Conservation (phyloP, 768 basidiomycete genomes). For the Termitomyces sp. region DNA sequence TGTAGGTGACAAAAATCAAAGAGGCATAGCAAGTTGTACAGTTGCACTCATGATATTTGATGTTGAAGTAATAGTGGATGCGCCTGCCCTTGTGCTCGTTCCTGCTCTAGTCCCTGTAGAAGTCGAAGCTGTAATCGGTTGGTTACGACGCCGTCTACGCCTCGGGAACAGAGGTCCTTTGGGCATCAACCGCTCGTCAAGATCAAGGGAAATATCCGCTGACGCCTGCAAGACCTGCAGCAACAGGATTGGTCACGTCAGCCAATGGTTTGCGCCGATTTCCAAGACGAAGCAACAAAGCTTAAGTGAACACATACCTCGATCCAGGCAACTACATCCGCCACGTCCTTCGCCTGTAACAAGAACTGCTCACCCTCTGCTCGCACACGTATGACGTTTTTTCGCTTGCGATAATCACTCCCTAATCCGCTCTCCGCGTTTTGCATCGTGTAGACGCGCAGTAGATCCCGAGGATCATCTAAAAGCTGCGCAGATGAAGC, state of each 20-base stretch:
- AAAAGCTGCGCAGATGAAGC: conserved; percentile 6
- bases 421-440: conserved; percentile 91
- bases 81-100: neutral
- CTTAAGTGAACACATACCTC: conserved; percentile 50
- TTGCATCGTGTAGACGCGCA: conserved; percentile 78
- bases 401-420: conserved; percentile 90
- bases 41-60: neutral
- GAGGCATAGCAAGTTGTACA: neutral
- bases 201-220: conserved; percentile 84
- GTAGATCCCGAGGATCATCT: conserved; percentile 42
- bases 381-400: conserved; percentile 88
- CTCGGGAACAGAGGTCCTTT: conserved; percentile 76
- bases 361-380: conserved; percentile 97
- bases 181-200: conserved; percentile 91
- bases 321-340: conserved; percentile 90
- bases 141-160: conserved; percentile 7
- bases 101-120: neutral
- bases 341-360: conserved; percentile 79
- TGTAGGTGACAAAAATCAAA: neutral
- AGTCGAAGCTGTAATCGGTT: neutral
- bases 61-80: neutral
- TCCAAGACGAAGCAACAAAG: conserved; percentile 1
- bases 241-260: neutral
- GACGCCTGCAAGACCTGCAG: conserved; percentile 82
- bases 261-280: neutral